Base-by-base conservation (phyloP, 495 filamentous ascomycete species). In the Podospora fimiseda region DNA sequence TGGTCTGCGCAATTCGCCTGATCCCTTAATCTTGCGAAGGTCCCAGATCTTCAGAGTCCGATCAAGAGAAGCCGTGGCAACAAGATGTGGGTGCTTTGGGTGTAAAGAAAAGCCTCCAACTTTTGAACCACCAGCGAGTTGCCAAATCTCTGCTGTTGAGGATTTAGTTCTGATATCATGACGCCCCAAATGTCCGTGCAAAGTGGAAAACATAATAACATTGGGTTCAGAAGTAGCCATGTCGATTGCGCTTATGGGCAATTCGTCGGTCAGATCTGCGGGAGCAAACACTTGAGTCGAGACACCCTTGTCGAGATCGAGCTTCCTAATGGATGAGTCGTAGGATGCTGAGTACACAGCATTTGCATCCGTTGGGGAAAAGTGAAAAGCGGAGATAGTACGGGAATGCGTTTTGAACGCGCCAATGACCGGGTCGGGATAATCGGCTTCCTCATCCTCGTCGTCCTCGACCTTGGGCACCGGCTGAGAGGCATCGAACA, bases 1-100 rank as follows among this genome's bases (percentile, higher is more conserved):
- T 0, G 92, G 90, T 4, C 71, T 62, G 0, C 66, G 63, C 2
- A 65, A 51, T 2, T 77, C 72, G 9, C 79, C 77, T 20, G 72
- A 79, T 24, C 77, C 72, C 21, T 63, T 76, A 21, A 97, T 79
- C 63, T 91, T 94, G 33, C 93, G 81, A 30, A 96, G 65, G 63
- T 98, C 93, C 92, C 92, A 98, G 20, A 98, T 74, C 54, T 90
- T 88, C 53, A 98, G 72, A 3, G 83, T 91, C 2, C 93, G 81
- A 64, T 98, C 94, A 3, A 98, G 76, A 11, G 88, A 92, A 5
- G 90, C 92, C 0, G 93, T 97, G 1, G 91, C 89, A n/a, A 93
- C 63, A 37, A 93, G 81, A 66, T 97, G 84, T 0, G 89, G 81
- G 0, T 86, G 74, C 0, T 78, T 66, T 0, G 94, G 93, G 56